These are phyloP conservation scores for Ustilago lituana DNA, from an alignment of 1,284 basidiomycete genomes.

Conservation along the genomic window DNA sequence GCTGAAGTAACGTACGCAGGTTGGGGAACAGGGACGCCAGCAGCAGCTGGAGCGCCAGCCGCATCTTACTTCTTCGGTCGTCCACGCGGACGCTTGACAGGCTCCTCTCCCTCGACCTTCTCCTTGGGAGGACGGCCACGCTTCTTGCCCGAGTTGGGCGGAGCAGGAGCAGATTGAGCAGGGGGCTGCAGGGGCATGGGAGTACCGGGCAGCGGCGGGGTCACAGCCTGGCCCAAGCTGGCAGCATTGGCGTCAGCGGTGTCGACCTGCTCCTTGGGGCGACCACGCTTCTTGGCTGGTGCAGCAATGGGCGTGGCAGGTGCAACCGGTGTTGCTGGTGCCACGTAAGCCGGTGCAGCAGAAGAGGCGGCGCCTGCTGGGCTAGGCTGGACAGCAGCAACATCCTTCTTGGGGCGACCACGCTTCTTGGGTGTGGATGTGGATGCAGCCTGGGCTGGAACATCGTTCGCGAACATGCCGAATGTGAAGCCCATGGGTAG, in stretches of 20 bases:
- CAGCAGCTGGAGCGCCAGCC: conserved; percentile 5
- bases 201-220: conserved; percentile 22
- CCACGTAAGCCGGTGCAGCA: conserved; percentile 1
- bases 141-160: conserved; percentile 36
- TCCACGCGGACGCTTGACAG: conserved; percentile 40
- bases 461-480: neutral
- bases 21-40: neutral
- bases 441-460: neutral
- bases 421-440: conserved; percentile 32
- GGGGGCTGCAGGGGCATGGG: conserved; percentile 8
- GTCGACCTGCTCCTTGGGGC: conserved; percentile 25
- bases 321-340: neutral
- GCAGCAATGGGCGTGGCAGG: neutral
- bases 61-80: conserved; percentile 37
- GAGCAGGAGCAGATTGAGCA: conserved; percentile 8
- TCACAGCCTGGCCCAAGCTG: conserved; percentile 16
- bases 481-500: conserved; percentile 1
- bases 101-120: conserved; percentile 22
- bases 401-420: conserved; percentile 15
- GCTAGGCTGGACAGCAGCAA: neutral
- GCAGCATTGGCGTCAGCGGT: conserved; percentile 14
- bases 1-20: conserved; percentile 1
- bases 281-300: conserved; percentile 24
- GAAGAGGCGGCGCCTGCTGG: neutral
- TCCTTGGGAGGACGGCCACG: conserved; percentile 40